Conservation (phyloP, 495 filamentous ascomycete genomes). For the Neurospora sp. region DNA sequence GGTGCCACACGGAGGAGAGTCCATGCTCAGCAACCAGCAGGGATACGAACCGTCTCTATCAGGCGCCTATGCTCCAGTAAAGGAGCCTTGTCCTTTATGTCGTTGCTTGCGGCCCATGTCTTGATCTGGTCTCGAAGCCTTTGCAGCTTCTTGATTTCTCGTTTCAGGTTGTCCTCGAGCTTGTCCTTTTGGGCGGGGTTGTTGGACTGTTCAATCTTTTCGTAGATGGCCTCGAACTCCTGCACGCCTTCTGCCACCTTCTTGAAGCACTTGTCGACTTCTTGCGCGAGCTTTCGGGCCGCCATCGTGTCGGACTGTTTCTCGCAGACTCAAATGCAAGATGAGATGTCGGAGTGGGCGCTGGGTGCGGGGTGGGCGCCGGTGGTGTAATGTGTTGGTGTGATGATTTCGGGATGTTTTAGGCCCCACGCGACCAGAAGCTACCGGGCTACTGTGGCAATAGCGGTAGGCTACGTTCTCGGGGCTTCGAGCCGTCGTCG, state of each 20-base stretch:
- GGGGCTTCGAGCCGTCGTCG: background rate
- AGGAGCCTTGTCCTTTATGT: constrained; percentile 98
- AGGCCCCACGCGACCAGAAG: background rate
- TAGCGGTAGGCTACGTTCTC: constrained; percentile 3
- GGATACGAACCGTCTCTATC: constrained; percentile 75
- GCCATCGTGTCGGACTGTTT: constrained; percentile 53
- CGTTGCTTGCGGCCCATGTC: constrained; percentile 92
- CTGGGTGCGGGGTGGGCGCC: background rate
- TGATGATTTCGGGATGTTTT: background rate
- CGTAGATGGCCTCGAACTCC: constrained; percentile 85
- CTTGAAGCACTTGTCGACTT: constrained; percentile 98
- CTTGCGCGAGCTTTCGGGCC: constrained; percentile 87
- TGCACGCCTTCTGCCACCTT: constrained; percentile 87
- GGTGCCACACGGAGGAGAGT: background rate
- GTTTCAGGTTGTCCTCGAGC: constrained; percentile 91
- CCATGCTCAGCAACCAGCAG: background rate
- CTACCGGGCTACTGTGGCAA: background rate
- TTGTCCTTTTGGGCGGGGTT: constrained; percentile 97
- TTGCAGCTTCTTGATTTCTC: constrained; percentile 99
- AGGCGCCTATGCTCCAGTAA: constrained; percentile 84
- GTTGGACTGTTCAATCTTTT: constrained; percentile 83
- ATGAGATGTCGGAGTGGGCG: constrained; percentile 9
- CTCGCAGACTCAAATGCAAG: background rate
- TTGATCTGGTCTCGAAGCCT: constrained; percentile 97
- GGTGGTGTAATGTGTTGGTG: background rate